phyloP scores from a whole-genome alignment of 2,329 filamentous ascomycete species.

The Colletotrichum sansevieriae region DNA sequence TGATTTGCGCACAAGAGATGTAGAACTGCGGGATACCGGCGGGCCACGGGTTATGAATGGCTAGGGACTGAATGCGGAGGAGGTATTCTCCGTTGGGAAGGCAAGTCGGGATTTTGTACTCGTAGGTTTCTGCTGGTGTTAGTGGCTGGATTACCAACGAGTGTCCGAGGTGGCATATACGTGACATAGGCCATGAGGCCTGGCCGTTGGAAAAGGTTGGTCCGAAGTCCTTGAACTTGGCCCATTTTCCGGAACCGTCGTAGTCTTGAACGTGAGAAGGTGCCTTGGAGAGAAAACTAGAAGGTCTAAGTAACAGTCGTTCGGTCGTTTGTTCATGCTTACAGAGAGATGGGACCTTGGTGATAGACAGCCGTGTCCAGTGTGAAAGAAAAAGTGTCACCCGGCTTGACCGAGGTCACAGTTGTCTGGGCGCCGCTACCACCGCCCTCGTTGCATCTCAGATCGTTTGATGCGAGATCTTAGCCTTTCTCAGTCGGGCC shows the following conservation, averaged over 20 bases:
- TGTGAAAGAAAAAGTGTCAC: slow-evolving; percentile 53
- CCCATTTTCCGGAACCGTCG: slow-evolving; percentile 55
- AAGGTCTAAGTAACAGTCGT: slow-evolving; percentile 22
- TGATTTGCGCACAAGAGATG: slow-evolving; percentile 61
- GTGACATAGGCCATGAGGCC: slow-evolving; percentile 49
- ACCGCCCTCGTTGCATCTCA: slow-evolving; percentile 55
- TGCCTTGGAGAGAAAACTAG: slow-evolving; percentile 55
- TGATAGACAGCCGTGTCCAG: slow-evolving; percentile 56
- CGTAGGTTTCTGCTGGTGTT: slow-evolving; percentile 47
- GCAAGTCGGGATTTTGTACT: slow-evolving; percentile 60
- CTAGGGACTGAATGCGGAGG: slow-evolving; percentile 69
- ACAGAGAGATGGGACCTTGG: slow-evolving; percentile 55
- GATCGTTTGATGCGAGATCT: slow-evolving; percentile 54
- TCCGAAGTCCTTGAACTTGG: slow-evolving; percentile 55
- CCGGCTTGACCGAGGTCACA: slow-evolving; percentile 51
- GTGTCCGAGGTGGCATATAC: slow-evolving; percentile 43
- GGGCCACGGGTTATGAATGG: slow-evolving; percentile 67
- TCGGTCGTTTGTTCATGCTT: slow-evolving; percentile 38
- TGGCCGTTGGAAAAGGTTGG: slow-evolving; percentile 51
- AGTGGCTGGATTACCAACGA: neutral
- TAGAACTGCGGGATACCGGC: slow-evolving; percentile 62
- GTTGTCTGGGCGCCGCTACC: slow-evolving; percentile 48
- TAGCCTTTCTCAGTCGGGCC: neutral
- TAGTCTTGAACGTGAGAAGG: slow-evolving; percentile 51
- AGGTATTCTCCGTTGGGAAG: slow-evolving; percentile 70